Evolutionary conservation across 495 filamentous ascomycete genomes (phyloP).

Genomic region (Aspergillus affinis): DNA sequence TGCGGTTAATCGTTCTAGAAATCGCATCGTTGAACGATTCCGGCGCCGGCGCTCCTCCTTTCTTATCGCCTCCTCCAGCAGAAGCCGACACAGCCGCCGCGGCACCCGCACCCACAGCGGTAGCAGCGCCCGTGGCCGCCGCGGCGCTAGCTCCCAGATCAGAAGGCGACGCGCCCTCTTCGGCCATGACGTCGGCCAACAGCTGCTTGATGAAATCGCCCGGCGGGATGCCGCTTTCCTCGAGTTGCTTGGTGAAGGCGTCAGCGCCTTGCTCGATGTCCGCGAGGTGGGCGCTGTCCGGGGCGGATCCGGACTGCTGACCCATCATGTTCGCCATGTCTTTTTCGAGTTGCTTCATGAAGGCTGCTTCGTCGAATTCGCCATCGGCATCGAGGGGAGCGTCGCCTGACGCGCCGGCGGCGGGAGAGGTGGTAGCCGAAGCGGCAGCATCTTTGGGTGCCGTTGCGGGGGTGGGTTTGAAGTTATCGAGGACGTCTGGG

Average conservation of each 20-base stretch:
- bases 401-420: slow-evolving; percentile 9
- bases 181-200: slow-evolving; percentile 78
- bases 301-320: slow-evolving; percentile 25
- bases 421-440: slow-evolving; percentile 24
- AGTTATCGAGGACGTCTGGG: slow-evolving; percentile 88
- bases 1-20: slow-evolving; percentile 85
- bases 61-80: slow-evolving; percentile 21
- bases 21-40: slow-evolving; percentile 89
- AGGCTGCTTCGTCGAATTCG: slow-evolving; percentile 56
- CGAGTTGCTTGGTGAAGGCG: slow-evolving; percentile 73
- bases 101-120: slow-evolving; percentile 7
- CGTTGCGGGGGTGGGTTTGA: slow-evolving; percentile 55
- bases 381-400: slow-evolving; percentile 8
- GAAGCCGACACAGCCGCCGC: slow-evolving; percentile 13
- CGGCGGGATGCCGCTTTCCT: slow-evolving; percentile 66
- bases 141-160: slow-evolving; percentile 8
- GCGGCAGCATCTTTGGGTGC: slow-evolving; percentile 30
- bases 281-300: slow-evolving; percentile 26
- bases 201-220: slow-evolving; percentile 82
- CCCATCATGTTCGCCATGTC: slow-evolving; percentile 83
- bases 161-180: slow-evolving; percentile 50
- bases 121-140: slow-evolving; percentile 8
- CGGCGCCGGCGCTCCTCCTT: slow-evolving; percentile 23
- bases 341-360: slow-evolving; percentile 76
- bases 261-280: slow-evolving; percentile 40